Evolutionary conservation across 768 basidiomycete species (phyloP).

Genomic region (Candolleomyces aberdarensis): DNA sequence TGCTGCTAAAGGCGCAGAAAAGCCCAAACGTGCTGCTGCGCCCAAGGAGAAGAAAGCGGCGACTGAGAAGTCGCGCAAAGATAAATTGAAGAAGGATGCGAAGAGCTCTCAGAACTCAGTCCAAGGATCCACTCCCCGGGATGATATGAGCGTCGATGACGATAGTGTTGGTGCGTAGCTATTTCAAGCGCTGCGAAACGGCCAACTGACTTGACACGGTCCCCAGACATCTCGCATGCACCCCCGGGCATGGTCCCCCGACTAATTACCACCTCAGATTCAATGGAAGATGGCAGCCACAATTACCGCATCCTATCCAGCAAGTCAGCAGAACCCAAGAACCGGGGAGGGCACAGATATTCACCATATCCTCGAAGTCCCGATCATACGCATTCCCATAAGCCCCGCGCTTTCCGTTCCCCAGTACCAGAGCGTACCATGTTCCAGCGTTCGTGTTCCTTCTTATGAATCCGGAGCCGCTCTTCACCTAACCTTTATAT

Average conservation of each 20-base stretch:
- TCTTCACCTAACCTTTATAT: slow-evolving; percentile 8
- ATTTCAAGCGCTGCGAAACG: not conserved
- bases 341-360: not conserved
- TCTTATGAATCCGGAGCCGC: slow-evolving; percentile 2
- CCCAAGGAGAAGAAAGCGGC: slow-evolving; percentile 23
- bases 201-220: not conserved
- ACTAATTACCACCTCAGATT: not conserved
- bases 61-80: slow-evolving; percentile 15
- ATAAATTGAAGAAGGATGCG: slow-evolving; percentile 12
- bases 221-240: not conserved
- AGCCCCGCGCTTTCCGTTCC: slow-evolving; percentile 14
- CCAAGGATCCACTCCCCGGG: not conserved
- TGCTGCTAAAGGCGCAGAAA: slow-evolving; percentile 6
- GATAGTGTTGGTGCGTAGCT: not conserved
- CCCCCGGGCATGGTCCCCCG: not conserved
- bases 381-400: slow-evolving; percentile 13
- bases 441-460: slow-evolving; percentile 57
- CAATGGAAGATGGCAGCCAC: not conserved
- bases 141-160: slow-evolving; percentile 9
- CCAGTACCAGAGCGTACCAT: slow-evolving; percentile 45
- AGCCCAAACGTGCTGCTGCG: slow-evolving; percentile 7
- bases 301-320: not conserved
- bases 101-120: not conserved
- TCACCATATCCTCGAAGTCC: slow-evolving; percentile 3
- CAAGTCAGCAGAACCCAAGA: not conserved